Conservation (phyloP, 2,329 filamentous ascomycete genomes). For the Aspergillus melleus region DNA sequence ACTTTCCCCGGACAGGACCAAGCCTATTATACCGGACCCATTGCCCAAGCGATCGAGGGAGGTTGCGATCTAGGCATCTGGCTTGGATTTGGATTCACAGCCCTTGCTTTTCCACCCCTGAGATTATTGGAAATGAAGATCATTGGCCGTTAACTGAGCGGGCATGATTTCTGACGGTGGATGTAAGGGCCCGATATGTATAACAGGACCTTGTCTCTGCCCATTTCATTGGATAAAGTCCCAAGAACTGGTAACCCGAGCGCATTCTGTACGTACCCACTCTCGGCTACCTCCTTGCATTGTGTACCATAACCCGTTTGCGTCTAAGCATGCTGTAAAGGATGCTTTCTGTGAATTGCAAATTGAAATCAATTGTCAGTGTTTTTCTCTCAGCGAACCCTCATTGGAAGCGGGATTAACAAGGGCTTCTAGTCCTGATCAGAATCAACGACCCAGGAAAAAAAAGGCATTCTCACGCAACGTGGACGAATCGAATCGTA, state of each 20-base stretch:
- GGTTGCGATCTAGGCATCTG: constrained; percentile 41
- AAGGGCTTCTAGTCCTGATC: background rate
- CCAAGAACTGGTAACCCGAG: background rate
- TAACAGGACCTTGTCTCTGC: background rate
- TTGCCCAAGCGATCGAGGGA: constrained; percentile 31
- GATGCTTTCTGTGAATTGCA: background rate
- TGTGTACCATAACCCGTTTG: background rate
- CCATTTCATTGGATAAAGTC: background rate
- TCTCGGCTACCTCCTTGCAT: background rate
- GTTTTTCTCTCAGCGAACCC: background rate
- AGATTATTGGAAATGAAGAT: constrained; percentile 34
- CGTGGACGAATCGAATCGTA: background rate
- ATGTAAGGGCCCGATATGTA: background rate
- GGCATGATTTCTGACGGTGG: background rate
- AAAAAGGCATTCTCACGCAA: background rate
- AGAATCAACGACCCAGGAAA: background rate
- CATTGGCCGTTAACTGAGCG: constrained; percentile 26
- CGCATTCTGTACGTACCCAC: background rate
- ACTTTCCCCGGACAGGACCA: constrained; percentile 28
- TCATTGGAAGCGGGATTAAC: background rate
- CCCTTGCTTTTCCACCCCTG: constrained; percentile 35
- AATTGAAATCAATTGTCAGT: background rate
- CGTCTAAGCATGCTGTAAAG: background rate
- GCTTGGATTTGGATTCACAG: constrained; percentile 37
- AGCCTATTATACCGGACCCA: constrained; percentile 40